phyloP scores from a whole-genome alignment of 306 rosid genomes.

The Dicorynia guianensis region DNA sequence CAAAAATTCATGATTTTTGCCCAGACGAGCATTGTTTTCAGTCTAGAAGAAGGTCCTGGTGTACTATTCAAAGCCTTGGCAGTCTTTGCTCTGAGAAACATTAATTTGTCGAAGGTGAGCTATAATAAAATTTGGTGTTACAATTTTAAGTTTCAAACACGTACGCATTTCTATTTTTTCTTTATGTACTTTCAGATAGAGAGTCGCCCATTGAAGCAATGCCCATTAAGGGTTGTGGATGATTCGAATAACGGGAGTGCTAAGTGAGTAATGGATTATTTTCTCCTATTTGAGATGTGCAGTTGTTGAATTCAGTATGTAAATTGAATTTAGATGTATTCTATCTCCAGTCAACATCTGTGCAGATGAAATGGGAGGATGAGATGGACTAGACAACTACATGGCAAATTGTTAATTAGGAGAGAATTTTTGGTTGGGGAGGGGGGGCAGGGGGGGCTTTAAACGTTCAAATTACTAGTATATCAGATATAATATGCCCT shows the following conservation, averaged over 20 bases:
- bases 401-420: not conserved
- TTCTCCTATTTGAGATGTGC: conserved; percentile 30
- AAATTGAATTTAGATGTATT: conserved; percentile 12
- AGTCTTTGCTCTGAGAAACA: conserved; percentile 76
- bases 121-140: conserved; percentile 22
- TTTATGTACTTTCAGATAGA: conserved; percentile 73
- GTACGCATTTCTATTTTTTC: conserved; percentile 3
- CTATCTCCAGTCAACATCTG: conserved; percentile 20
- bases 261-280: conserved; percentile 61
- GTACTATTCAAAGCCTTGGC: conserved; percentile 89
- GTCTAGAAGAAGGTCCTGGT: conserved; percentile 89
- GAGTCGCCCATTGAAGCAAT: conserved; percentile 78
- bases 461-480: conserved; percentile 13
- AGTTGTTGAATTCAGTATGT: conserved; percentile 17
- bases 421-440: conserved; percentile 32
- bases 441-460: conserved; percentile 1
- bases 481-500: not conserved
- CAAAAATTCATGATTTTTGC: conserved; percentile 32
- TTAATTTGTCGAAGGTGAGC: conserved; percentile 76
- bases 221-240: conserved; percentile 74
- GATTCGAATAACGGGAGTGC: conserved; percentile 81
- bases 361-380: conserved; percentile 26
- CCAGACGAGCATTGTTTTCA: conserved; percentile 89
- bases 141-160: conserved; percentile 10
- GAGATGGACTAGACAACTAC: conserved; percentile 20